Evolutionary conservation across 352 stramenopile species (phyloP).

Genomic region (Phytophthora sp.): DNA sequence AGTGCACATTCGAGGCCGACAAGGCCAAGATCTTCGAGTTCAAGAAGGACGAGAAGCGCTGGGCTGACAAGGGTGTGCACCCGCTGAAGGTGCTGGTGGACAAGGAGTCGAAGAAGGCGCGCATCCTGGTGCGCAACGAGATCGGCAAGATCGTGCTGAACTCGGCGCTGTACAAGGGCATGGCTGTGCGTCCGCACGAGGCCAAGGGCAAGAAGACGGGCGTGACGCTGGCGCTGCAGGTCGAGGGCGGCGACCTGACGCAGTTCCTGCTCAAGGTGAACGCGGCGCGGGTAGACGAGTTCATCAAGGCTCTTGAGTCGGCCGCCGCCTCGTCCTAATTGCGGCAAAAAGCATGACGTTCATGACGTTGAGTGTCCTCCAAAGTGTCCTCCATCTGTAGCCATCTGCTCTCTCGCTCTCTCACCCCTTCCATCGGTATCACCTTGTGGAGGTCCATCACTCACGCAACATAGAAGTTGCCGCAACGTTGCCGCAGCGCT

Average conservation of each 20-base stretch:
- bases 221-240: constrained; percentile 69
- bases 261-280: constrained; percentile 86
- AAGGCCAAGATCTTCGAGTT: constrained; percentile 87
- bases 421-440: too few species aligned
- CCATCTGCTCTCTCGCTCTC: constrained; percentile 3
- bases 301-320: constrained; percentile 61
- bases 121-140: constrained; percentile 82
- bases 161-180: constrained; percentile 79
- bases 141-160: constrained; percentile 91
- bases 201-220: constrained; percentile 82
- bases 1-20: constrained; percentile 75
- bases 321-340: constrained; percentile 30
- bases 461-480: constrained; percentile 7
- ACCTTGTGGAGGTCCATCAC: too few species aligned
- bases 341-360: too few species aligned
- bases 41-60: constrained; percentile 89
- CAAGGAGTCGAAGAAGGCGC: constrained; percentile 70
- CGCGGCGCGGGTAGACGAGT: constrained; percentile 62
- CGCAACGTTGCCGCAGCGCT: constrained; percentile 15
- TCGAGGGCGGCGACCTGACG: constrained; percentile 51
- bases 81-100: constrained; percentile 81
- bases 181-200: constrained; percentile 66
- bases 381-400: constrained; percentile 9
- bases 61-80: constrained; percentile 86
- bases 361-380: too few species aligned